A percentile compares a stretch with the other conserved stretches of the same genome.
Conservation (phyloP, 176 grass and related monocot genomes). For the Paspalum notatum region DNA sequence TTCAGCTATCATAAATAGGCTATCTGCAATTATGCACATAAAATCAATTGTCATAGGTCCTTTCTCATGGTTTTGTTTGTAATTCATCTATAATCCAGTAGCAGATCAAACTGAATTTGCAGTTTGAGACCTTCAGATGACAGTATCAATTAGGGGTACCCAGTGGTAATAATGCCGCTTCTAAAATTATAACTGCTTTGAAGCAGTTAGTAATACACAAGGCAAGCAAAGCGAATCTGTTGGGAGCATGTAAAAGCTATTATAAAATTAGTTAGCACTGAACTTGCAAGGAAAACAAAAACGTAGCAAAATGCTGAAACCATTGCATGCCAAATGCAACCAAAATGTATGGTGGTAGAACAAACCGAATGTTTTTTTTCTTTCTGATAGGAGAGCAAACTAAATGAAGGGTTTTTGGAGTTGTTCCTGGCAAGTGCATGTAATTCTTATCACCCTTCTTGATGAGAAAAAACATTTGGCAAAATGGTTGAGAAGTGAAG, state of each 20-base stretch:
- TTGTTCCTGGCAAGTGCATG: neutral
- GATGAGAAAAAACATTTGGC: neutral
- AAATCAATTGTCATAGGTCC: neutral
- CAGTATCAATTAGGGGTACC: neutral
- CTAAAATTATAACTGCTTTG: neutral
- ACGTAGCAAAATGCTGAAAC: neutral
- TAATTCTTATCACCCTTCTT: neutral
- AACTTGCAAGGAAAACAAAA: neutral
- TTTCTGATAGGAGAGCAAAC: neutral
- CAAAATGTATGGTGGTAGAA: neutral
- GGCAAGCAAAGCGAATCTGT: neutral
- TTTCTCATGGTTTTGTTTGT: neutral
- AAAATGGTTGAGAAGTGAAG: neutral
- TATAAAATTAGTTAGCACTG: neutral
- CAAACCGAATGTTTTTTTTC: neutral
- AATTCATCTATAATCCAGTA: slow-evolving; percentile 1
- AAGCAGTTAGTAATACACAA: neutral
- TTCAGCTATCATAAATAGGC: neutral
- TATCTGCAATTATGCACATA: neutral
- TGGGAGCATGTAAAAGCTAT: neutral
- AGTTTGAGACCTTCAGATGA: neutral
- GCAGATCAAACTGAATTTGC: neutral
- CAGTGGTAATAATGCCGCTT: neutral
- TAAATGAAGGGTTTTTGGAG: neutral
- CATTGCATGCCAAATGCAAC: slow-evolving; percentile 2